A percentile compares a stretch with the other conserved stretches of the same genome.
Conservation (phyloP, 441 rosid genomes). For the Brassica hybrid region DNA sequence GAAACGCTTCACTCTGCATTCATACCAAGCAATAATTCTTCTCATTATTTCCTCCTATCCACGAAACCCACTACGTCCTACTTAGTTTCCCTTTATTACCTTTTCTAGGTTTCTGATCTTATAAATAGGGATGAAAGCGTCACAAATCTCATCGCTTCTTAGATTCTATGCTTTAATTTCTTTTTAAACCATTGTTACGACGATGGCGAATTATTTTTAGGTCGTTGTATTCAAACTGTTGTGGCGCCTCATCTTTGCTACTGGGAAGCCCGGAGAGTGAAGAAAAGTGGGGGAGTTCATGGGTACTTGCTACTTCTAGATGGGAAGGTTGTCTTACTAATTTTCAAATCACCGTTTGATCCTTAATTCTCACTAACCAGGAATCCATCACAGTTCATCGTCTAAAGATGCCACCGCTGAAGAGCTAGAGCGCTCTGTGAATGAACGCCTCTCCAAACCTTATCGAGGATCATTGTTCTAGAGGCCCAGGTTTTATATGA, state of each 20-base stretch:
- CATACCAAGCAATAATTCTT: neutral
- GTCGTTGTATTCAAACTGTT: neutral
- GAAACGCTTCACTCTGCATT: neutral
- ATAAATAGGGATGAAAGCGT: neutral
- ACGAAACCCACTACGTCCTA: neutral
- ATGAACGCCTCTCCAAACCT: constrained; percentile 93
- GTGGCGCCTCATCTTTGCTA: neutral
- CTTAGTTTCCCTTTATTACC: neutral
- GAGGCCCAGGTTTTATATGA: constrained; percentile 80
- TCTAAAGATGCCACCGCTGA: constrained; percentile 83
- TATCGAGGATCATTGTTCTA: constrained; percentile 91
- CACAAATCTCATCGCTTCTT: neutral
- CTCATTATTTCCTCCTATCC: neutral
- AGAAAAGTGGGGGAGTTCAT: neutral
- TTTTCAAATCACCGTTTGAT: neutral
- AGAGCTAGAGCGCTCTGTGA: constrained; percentile 87
- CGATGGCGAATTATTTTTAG: neutral
- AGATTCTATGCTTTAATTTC: neutral
- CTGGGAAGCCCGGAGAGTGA: neutral
- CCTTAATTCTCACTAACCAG: neutral
- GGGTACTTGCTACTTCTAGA: neutral
- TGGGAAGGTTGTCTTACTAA: neutral
- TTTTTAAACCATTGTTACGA: neutral
- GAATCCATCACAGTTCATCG: neutral
- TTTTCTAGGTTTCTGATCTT: neutral